Evolutionary conservation across 2,329 filamentous ascomycete species (phyloP).

Genomic region (Shiraia sp.): DNA sequence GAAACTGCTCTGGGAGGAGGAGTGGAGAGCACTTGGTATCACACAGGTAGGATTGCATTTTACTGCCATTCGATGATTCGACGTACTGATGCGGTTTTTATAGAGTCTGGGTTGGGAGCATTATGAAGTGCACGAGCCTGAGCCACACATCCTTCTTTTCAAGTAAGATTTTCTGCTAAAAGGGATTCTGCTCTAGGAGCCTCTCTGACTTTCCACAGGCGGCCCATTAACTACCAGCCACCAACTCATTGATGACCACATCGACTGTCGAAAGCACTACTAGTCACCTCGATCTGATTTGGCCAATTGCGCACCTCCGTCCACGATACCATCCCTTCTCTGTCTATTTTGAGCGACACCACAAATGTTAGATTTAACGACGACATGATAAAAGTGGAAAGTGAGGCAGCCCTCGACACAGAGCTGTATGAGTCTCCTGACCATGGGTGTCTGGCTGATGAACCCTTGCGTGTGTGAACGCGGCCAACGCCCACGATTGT

Average conservation of each 20-base stretch:
- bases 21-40: slow-evolving; percentile 96
- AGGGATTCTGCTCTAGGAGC: background rate
- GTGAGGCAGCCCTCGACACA: slow-evolving; percentile 21
- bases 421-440: slow-evolving; percentile 11
- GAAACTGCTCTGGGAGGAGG: slow-evolving; percentile 96
- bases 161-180: slow-evolving; percentile 67
- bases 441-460: slow-evolving; percentile 5
- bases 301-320: slow-evolving; percentile 5
- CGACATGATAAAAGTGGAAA: slow-evolving; percentile 43
- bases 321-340: slow-evolving; percentile 24
- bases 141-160: slow-evolving; percentile 97
- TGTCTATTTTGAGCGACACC: slow-evolving; percentile 39
- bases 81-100: slow-evolving; percentile 12
- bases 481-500: slow-evolving; percentile 31
- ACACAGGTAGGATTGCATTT: slow-evolving; percentile 70
- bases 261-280: slow-evolving; percentile 10
- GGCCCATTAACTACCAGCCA: slow-evolving; percentile 82
- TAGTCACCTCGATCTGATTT: background rate
- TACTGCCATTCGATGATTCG: too few relatives aligned
- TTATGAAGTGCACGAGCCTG: slow-evolving; percentile 98
- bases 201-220: slow-evolving; percentile 54
- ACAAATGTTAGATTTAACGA: slow-evolving; percentile 38
- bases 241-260: slow-evolving; percentile 51
- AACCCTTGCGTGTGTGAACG: slow-evolving; percentile 18
- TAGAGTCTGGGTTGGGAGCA: slow-evolving; percentile 99